phyloP scores from a whole-genome alignment of 495 filamentous ascomycete genomes.

The Penicillium mononematosum region DNA sequence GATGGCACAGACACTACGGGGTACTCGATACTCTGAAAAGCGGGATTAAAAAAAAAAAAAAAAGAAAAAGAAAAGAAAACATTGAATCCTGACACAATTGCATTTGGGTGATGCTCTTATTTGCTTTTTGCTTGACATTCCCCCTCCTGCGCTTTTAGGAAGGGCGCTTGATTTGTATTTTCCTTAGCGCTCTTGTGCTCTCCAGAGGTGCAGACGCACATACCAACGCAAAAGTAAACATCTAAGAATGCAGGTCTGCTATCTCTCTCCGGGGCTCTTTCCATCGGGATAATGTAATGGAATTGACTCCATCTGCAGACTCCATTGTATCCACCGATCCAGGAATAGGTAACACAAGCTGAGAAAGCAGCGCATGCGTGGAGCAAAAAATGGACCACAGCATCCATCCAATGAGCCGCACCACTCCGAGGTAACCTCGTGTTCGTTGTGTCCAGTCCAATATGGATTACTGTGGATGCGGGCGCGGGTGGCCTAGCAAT shows the following conservation, averaged over 20 bases:
- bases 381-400: no score
- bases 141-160: conserved; percentile 1
- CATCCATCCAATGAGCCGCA: neutral
- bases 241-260: no score
- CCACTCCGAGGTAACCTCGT: neutral
- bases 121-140: conserved; percentile 2
- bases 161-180: neutral
- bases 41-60: neutral
- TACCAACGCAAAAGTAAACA: neutral
- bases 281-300: neutral
- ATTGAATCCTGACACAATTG: conserved; percentile 1
- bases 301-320: neutral
- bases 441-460: neutral
- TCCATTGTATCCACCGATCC: neutral
- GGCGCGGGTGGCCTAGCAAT: conserved; percentile 1
- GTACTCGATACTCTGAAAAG: neutral
- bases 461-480: neutral
- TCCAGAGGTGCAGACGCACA: neutral
- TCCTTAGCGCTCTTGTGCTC: neutral
- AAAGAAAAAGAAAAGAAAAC: neutral
- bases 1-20: neutral
- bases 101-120: neutral
- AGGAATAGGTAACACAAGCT: neutral
- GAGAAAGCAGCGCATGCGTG: neutral
- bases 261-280: neutral